Evolutionary conservation across 169 alveolate genomes (phyloP).

Genomic region (Eimeria mitis): DNA sequence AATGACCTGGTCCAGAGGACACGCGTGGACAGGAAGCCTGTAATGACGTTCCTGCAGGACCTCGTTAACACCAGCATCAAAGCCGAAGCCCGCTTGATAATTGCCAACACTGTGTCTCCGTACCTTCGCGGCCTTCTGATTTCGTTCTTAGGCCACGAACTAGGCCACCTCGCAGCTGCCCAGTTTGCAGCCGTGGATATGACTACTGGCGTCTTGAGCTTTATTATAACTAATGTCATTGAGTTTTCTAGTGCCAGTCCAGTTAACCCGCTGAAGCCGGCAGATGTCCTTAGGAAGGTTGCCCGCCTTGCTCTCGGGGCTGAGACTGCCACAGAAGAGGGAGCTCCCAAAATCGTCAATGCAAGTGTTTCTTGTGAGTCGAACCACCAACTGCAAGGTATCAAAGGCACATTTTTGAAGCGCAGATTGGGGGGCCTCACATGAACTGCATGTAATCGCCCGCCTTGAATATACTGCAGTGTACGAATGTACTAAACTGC

Average conservation of each 20-base stretch:
- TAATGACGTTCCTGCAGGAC: conserved; percentile 1
- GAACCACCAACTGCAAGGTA: not conserved
- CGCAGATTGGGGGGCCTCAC: not conserved
- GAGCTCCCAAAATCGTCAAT: not conserved
- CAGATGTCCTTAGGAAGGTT: conserved; percentile 22
- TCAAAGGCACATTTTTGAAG: not conserved
- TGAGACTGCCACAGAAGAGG: conserved; percentile 11
- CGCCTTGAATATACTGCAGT: no score
- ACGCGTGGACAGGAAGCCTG: conserved; percentile 30
- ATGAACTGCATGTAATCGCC: no score
- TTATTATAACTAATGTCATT: not conserved
- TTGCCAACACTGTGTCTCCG: conserved; percentile 5
- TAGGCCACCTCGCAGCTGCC: conserved; percentile 55
- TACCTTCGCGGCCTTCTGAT: conserved; percentile 39
- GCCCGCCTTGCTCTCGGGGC: conserved; percentile 62
- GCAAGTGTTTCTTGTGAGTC: conserved; percentile 46
- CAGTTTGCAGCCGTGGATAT: conserved; percentile 45
- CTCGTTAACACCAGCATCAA: conserved; percentile 21
- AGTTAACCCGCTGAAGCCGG: not conserved
- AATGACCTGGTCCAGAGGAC: not conserved
- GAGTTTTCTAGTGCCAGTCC: conserved; percentile 29
- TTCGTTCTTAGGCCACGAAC: conserved; percentile 29
- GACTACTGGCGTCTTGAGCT: conserved; percentile 44
- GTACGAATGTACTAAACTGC: no score
- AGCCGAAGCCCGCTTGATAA: conserved; percentile 6